phyloP scores from a whole-genome alignment of 805 yeast species.

The Kluyveromyces siamensis region DNA sequence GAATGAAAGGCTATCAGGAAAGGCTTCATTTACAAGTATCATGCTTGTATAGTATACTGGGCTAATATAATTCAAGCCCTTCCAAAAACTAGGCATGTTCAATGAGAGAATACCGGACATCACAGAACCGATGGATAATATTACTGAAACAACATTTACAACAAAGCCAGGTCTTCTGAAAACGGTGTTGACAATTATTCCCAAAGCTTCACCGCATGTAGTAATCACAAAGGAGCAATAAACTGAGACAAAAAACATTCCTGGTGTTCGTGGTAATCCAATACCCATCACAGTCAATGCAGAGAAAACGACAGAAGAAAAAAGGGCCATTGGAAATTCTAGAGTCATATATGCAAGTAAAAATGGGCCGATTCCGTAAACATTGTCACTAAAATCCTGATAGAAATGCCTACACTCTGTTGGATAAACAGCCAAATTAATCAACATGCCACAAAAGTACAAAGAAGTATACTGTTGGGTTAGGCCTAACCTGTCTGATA shows the following conservation, averaged over 20 bases:
- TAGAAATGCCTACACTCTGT: constrained; percentile 65
- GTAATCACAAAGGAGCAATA: constrained; percentile 46
- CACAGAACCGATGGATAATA: constrained; percentile 62
- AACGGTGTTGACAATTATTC: constrained; percentile 67
- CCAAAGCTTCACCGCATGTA: constrained; percentile 77
- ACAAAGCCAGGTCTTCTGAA: constrained; percentile 75
- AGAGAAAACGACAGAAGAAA: constrained; percentile 11
- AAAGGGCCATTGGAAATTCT: constrained; percentile 19
- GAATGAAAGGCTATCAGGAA: constrained; percentile 40
- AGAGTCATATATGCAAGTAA: constrained; percentile 31
- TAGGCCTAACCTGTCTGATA: constrained; percentile 62
- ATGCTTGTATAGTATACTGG: constrained; percentile 70
- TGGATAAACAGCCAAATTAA: constrained; percentile 70
- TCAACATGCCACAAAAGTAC: constrained; percentile 72
- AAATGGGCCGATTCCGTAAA: constrained; percentile 59
- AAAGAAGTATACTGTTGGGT: constrained; percentile 65
- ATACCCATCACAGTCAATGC: constrained; percentile 44
- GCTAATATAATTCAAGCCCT: constrained; percentile 65
- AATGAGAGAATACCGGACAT: constrained; percentile 83
- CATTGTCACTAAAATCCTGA: constrained; percentile 66
- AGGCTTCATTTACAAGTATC: constrained; percentile 49
- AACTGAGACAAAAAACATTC: constrained; percentile 56
- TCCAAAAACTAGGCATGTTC: constrained; percentile 59
- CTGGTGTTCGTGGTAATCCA: constrained; percentile 63
- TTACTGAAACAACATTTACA: constrained; percentile 57